Conservation (phyloP, 805 yeast genomes). For the Kodamaea restingae region DNA sequence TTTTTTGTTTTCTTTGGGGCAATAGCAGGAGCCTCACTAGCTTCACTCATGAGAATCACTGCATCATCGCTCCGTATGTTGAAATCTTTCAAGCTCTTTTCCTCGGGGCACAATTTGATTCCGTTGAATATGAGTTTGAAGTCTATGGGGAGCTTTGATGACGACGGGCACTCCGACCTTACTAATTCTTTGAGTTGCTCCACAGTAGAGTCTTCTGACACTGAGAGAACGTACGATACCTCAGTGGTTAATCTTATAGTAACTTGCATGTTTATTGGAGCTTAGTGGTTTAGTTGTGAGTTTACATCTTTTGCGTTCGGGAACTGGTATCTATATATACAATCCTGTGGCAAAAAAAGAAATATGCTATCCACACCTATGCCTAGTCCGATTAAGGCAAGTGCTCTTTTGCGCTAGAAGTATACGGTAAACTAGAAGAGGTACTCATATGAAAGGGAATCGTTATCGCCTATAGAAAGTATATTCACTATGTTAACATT, state of each 20-base stretch:
- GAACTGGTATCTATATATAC: slow-evolving; percentile 7
- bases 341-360: slow-evolving; percentile 7
- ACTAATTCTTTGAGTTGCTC: slow-evolving; percentile 48
- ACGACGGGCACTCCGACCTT: slow-evolving; percentile 30
- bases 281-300: neutral
- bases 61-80: slow-evolving; percentile 15
- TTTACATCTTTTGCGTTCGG: neutral
- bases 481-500: too few relatives aligned
- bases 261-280: slow-evolving; percentile 41
- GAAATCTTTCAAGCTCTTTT: slow-evolving; percentile 21
- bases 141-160: slow-evolving; percentile 29
- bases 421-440: too few relatives aligned
- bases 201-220: slow-evolving; percentile 50
- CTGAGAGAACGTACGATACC: slow-evolving; percentile 41
- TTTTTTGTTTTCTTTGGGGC: slow-evolving; percentile 27
- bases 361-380: slow-evolving; percentile 4
- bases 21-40: slow-evolving; percentile 16
- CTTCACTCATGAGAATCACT: slow-evolving; percentile 25
- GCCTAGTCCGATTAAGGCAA: too few relatives aligned
- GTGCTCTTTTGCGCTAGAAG: too few relatives aligned
- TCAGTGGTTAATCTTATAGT: slow-evolving; percentile 47
- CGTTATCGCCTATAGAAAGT: too few relatives aligned
- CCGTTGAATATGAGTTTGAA: slow-evolving; percentile 41
- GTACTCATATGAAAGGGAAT: too few relatives aligned
- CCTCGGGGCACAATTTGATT: slow-evolving; percentile 29